Evolutionary conservation across 257 asterid genomes (phyloP), one percentile per base, ranked within the genome.

Genomic region (Primulina eburnea): DNA sequence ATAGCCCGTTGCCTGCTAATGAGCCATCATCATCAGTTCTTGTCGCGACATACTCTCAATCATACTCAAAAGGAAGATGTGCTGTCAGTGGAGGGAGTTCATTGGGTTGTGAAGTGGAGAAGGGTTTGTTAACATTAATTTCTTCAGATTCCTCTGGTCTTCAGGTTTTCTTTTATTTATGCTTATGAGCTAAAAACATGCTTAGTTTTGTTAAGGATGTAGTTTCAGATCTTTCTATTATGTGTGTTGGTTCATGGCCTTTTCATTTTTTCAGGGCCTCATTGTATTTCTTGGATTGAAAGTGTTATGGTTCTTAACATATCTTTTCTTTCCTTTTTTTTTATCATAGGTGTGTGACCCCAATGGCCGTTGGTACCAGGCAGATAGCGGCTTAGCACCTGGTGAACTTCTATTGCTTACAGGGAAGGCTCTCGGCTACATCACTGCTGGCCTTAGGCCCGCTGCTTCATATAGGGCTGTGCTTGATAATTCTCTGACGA

Each of bases 291-390:
- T 2, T 38, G 50, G 50, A 43, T 43, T 43, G 53, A 11, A 43
- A 43, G n/a, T 43, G 53, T 43, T 38, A 38, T 38, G 47, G 11
- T 38, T 43, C 53, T 43, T 43, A 43, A 43, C 17, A 24, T 55
- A 47, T 77, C 66, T 63, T 75, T 59, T 52, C 21, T 73, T 79
- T 80, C 72, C 50, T 69, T 70, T 24, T 21, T 75, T 60, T 76
- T 63, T 43, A 70, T 63, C 53, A 60, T 75, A 93, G 99, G 99
- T 93, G 72, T 89, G 91, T 79, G 97, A 93, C 69, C 86, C 95
- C 76, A 89, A 87, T 82, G 96, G 99, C 33, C 88, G 83, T 78
- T 93, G 99, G 99, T 93, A 90, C 89, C 88, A 84, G 78, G 97
- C 97, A 65, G 99, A 90, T 81, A 72, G 81, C 71, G 80, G 87